A percentile compares a stretch with the other conserved stretches of the same genome.
Evolutionary conservation across 345 rosid genomes (phyloP).

Genomic region (Jatropha curcas): DNA sequence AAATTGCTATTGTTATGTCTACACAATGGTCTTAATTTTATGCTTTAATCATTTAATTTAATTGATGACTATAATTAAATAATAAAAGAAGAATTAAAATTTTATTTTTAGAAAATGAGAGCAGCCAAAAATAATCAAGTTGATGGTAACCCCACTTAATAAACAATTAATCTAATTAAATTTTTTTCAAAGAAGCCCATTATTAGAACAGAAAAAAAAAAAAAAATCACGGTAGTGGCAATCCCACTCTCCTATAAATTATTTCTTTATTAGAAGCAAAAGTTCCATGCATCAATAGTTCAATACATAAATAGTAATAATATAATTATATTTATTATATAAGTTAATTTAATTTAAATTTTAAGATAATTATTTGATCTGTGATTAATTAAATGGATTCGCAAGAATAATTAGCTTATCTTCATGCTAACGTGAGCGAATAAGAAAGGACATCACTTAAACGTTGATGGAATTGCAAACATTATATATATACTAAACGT

Average conservation of each 20-base stretch:
- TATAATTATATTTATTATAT: too few species aligned
- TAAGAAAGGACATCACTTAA: neutral
- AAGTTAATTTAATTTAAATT: too few species aligned
- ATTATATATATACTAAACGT: too few species aligned
- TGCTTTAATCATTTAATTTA: too few species aligned
- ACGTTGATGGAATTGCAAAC: neutral
- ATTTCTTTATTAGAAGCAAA: neutral
- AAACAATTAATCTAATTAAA: too few species aligned
- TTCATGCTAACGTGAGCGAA: conserved; percentile 22
- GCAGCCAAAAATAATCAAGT: conserved; percentile 24
- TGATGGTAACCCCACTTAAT: conserved; percentile 20
- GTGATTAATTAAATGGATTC: conserved; percentile 3
- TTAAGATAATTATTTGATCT: neutral
- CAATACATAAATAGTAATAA: neutral
- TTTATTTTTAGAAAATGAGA: conserved; percentile 15
- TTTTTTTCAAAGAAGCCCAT: conserved; percentile 7
- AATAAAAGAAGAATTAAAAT: neutral
- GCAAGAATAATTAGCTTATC: neutral
- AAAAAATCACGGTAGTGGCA: conserved; percentile 25
- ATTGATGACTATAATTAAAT: too few species aligned
- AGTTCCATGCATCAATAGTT: conserved; percentile 3
- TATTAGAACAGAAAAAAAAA: too few species aligned
- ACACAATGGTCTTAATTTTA: too few species aligned
- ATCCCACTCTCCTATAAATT: conserved; percentile 37
- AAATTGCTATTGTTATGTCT: too few species aligned